Evolutionary conservation across 148 eudicot species (phyloP), one percentile per base, ranked within the genome.

Genomic region (Arctostaphylos glauca): DNA sequence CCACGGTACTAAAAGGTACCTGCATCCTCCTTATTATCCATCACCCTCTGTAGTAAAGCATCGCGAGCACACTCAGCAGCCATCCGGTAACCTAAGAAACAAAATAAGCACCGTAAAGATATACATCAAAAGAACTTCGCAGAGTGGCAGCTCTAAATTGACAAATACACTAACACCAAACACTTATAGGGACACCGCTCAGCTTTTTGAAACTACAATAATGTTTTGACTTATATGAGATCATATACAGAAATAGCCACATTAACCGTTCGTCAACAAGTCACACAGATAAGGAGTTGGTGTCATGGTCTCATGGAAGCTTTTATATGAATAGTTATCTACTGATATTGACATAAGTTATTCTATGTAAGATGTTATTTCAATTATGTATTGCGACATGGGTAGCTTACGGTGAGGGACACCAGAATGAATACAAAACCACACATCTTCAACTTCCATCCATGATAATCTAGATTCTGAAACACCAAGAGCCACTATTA

Each of bases 61-160:
- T 81, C 85, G 44, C 88, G 92, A 77, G 97, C 99, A 92, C 96
- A 93, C 83, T 96, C 99, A 84, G 97, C 89, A n/a, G 99, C 98
- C 99, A 94, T 93, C 81, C 99, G 92, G 49, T 90, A 94, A 85
- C 99, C 98, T 96, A 82, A 81, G 74, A 74, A 79, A 81, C 3
- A 76, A 12, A 31, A 21, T 54, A 74, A 14, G 23, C 31, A 70
- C 66, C 62, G 53, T 31, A 21, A 15, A 66, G 62, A 56, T 16
- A 47, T 7, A 79, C 18, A 82, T n/a, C 16, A 71, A 44, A 59
- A 13, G 43, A 43, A 31, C 4, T 18, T 47, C 56, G 70, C 25
- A 41, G 12, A 59, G n/a, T 43, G 5, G 72, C 2, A 49, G 54
- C 64, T 21, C 5, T 81, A 25, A 55, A 59, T 60, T 2, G 50